Evolutionary conservation across 805 yeast species (phyloP).

Genomic region (Monosporozyma servazzii): DNA sequence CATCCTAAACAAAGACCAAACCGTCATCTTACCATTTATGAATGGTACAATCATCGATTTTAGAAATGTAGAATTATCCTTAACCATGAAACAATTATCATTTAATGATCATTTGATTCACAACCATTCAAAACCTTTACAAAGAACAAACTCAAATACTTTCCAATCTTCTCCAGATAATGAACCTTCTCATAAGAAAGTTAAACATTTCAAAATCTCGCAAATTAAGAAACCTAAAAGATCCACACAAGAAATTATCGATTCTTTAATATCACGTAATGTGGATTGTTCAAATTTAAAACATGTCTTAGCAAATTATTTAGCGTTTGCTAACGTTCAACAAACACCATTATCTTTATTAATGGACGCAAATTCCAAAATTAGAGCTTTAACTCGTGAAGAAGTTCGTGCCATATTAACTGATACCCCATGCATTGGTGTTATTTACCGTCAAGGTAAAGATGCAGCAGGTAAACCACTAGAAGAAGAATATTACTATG

Average conservation of each 20-base stretch:
- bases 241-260: constrained; percentile 6
- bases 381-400: constrained; percentile 37
- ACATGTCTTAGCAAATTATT: constrained; percentile 67
- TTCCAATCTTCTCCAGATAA: not conserved
- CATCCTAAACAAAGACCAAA: constrained; percentile 48
- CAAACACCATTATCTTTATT: constrained; percentile 79
- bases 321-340: constrained; percentile 82
- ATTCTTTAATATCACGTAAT: constrained; percentile 18
- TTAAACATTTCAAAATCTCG: not conserved
- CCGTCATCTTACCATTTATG: constrained; percentile 53
- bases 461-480: constrained; percentile 95
- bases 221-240: not conserved
- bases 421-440: constrained; percentile 49
- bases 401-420: constrained; percentile 40
- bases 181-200: not conserved
- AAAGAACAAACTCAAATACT: not conserved
- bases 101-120: constrained; percentile 21
- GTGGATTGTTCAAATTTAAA: constrained; percentile 43
- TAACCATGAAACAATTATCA: constrained; percentile 14
- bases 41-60: constrained; percentile 60
- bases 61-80: constrained; percentile 33
- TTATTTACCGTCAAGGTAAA: constrained; percentile 78
- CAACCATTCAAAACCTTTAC: not conserved
- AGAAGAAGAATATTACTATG: constrained; percentile 89
- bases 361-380: constrained; percentile 48